These are phyloP conservation scores for Aspergillus fumigatus DNA, from an alignment of 2,329 filamentous ascomycete species.

Conservation along the genomic window DNA sequence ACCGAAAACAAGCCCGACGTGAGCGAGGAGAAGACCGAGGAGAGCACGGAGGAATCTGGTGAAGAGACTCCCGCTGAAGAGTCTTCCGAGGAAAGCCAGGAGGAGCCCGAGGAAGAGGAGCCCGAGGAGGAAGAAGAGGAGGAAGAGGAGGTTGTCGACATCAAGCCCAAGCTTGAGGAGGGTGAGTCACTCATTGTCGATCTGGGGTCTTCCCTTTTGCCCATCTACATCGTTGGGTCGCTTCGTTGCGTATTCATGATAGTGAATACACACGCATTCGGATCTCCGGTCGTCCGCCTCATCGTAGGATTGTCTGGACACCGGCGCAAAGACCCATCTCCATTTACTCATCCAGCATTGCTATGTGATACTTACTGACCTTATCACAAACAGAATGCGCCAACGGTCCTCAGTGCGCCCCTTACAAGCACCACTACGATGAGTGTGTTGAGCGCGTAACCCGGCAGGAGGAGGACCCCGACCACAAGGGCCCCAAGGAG, in stretches of 20 bases:
- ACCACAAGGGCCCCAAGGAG: constrained; percentile 71
- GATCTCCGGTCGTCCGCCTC: background rate
- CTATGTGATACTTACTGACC: constrained; percentile 9
- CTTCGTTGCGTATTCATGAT: background rate
- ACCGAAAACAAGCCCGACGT: constrained; percentile 47
- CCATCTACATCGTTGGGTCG: background rate
- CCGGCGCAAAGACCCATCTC: background rate
- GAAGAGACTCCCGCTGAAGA: constrained; percentile 46
- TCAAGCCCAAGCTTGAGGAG: constrained; percentile 85
- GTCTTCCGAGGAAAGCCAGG: constrained; percentile 49
- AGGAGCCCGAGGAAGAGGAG: constrained; percentile 60
- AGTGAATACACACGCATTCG: background rate
- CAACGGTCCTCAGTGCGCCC: constrained; percentile 77
- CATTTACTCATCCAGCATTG: background rate
- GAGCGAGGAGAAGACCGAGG: constrained; percentile 50
- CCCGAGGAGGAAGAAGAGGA: constrained; percentile 77
- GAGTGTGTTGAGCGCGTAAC: constrained; percentile 96
- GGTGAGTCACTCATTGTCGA: constrained; percentile 57
- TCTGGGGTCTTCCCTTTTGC: background rate
- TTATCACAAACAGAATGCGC: constrained; percentile 66
- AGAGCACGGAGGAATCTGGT: constrained; percentile 23
- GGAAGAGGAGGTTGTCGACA: constrained; percentile 75
- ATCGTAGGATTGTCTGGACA: background rate
- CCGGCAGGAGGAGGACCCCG: constrained; percentile 60
- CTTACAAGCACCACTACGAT: constrained; percentile 95